Evolutionary conservation across 2,329 filamentous ascomycete species (phyloP), one percentile per base, ranked within the genome.

Genomic region (Eurotiales sp.): DNA sequence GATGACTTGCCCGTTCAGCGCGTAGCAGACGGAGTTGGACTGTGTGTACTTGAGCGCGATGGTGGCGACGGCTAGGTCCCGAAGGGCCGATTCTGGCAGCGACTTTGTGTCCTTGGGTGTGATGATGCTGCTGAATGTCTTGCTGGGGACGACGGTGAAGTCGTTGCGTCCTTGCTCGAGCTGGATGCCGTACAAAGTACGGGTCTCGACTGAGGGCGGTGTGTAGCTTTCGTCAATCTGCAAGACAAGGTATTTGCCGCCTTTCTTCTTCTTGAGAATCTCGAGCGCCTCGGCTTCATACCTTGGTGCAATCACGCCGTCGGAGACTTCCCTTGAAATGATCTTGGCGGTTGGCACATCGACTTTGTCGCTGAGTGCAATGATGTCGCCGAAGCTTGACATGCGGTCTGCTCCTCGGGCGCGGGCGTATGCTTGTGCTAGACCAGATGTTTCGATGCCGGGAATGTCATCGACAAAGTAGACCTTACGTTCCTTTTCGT

Each of bases 41-140:
- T 99, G 91, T 1, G 93, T 99, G 78, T 96, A 99, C 77, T 99
- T 99, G 63, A 97, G 81, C 29, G 93, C 90, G 66, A 99, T 96
- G 51, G 93, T 99, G 50, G 93, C 93, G 42, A 99, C 87, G 23
- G 92, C 91, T 58, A 99, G 78, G 66, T 99, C 93, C 55, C 92
- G 85, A 55, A 92, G 80, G 47, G 93, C 93, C 51, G 82, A 80
- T 64, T 93, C 89, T 34, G 91, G 82, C 17, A 99, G 81, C 15
- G 81, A 71, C 34, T 77, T 73, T 46, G 83, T 79, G 61, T 89
- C 84, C 77, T 95, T 95, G 57, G 92, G 91, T 12, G 88, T 90
- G 67, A 97, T 83, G 68, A 96, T 83, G 52, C 82, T 88, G 71
- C 76, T 83, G 78, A 99, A 97, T 25, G 90, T 90, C 70, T 78